Conservation (phyloP, 1,284 basidiomycete species). For the Neotropicomus parvogracilis region DNA sequence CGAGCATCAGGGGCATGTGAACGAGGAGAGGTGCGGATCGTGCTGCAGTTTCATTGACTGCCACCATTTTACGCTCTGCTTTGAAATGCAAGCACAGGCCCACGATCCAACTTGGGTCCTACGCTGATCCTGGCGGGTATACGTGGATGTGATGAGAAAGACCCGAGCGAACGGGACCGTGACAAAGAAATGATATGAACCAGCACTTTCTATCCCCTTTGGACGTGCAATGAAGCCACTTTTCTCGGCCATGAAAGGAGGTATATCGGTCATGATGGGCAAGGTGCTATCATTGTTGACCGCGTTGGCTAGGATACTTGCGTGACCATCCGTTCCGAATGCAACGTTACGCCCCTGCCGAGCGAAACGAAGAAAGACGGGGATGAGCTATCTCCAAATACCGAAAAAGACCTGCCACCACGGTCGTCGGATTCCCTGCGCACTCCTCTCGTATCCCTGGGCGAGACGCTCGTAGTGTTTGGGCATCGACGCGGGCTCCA, state of each 20-base stretch:
- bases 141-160: conserved; percentile 3
- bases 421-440: conserved; percentile 66
- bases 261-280: neutral
- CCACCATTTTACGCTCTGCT: neutral
- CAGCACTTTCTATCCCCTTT: neutral
- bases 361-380: neutral
- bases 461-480: conserved; percentile 66
- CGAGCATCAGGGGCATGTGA: neutral
- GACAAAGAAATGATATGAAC: neutral
- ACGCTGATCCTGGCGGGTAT: conserved; percentile 9
- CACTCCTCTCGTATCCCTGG: conserved; percentile 69
- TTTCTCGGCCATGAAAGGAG: neutral
- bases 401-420: conserved; percentile 80
- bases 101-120: conserved; percentile 3
- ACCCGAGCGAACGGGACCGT: neutral
- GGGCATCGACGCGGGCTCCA: conserved; percentile 66
- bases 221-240: neutral
- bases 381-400: conserved; percentile 48
- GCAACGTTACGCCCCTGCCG: neutral
- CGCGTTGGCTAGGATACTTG: conserved; percentile 4
- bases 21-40: neutral
- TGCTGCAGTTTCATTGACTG: neutral
- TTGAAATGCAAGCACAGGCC: conserved; percentile 8
- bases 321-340: conserved; percentile 5
- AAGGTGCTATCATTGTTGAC: neutral